Percentiles rank a stretch among this genome's conserved stretches.
phyloP scores from a whole-genome alignment of 2,329 filamentous ascomycete species.

The Diaporthe batatas region DNA sequence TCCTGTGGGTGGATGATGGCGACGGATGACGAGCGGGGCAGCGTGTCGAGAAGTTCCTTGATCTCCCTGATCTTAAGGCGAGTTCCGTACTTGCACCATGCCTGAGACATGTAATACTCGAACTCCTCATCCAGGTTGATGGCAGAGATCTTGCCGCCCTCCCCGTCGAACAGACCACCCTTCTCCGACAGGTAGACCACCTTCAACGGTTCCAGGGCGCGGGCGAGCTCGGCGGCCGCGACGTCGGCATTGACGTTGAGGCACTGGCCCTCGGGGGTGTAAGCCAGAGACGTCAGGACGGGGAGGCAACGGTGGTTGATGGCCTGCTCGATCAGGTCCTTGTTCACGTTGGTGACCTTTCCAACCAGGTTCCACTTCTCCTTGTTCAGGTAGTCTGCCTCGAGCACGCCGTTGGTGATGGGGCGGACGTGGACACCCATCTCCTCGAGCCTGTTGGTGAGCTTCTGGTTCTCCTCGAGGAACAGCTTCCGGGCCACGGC shows the following conservation, averaged over 20 bases:
- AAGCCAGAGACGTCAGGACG: constrained; percentile 95
- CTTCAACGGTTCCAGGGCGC: constrained; percentile 91
- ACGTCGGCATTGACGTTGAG: constrained; percentile 99
- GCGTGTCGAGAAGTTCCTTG: constrained; percentile 89
- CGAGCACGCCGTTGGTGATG: constrained; percentile 90
- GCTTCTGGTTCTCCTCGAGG: constrained; percentile 92
- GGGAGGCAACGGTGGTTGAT: constrained; percentile 93
- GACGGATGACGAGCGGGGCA: constrained; percentile 93
- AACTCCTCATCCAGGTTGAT: constrained; percentile 99
- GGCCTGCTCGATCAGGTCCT: constrained; percentile 88
- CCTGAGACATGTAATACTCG: constrained; percentile 90
- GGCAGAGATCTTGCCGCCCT: constrained; percentile 93
- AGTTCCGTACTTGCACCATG: constrained; percentile 96
- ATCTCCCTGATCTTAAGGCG: constrained; percentile 98
- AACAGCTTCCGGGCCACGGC: constrained; percentile 93
- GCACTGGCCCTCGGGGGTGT: constrained; percentile 90
- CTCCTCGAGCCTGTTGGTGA: constrained; percentile 89
- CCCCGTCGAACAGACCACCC: constrained; percentile 93
- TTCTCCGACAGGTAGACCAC: constrained; percentile 99
- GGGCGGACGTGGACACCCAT: constrained; percentile 91
- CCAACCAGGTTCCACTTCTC: constrained; percentile 96
- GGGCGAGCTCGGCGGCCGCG: constrained; percentile 91
- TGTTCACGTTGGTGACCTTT: constrained; percentile 94
- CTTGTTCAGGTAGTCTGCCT: constrained; percentile 94
- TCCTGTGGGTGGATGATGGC: constrained; percentile 98